Evolutionary conservation across 1,284 basidiomycete species (phyloP).

Genomic region (Moesziomyces antarcticus): DNA sequence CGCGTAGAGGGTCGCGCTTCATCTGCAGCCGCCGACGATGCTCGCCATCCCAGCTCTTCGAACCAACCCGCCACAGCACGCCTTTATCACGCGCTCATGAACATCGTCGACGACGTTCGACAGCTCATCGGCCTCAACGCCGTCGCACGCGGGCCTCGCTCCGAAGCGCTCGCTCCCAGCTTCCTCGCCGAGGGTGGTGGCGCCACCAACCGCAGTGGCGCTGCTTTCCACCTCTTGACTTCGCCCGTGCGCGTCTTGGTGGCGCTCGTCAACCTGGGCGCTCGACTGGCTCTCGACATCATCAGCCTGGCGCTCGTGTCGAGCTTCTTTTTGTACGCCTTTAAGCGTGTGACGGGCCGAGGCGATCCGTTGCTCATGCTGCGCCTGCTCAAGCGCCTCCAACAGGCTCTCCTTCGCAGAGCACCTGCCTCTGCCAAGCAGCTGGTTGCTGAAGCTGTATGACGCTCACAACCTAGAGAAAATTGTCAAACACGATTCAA

Average conservation of each 20-base stretch:
- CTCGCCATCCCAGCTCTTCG: constrained; percentile 9
- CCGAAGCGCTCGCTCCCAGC: constrained; percentile 41
- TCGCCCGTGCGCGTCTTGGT: constrained; percentile 39
- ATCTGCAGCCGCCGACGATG: constrained; percentile 20
- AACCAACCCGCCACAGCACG: constrained; percentile 11
- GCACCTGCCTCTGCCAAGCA: constrained; percentile 28
- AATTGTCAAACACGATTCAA: neutral
- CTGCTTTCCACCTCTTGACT: constrained; percentile 30
- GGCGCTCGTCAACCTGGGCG: constrained; percentile 52
- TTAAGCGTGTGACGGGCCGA: constrained; percentile 54
- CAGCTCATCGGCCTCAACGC: constrained; percentile 35
- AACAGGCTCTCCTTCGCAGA: constrained; percentile 27
- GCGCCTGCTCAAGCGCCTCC: constrained; percentile 34
- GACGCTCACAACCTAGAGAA: constrained; percentile 1
- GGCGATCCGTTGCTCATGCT: constrained; percentile 60
- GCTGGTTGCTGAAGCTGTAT: constrained; percentile 24
- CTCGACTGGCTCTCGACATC: constrained; percentile 58
- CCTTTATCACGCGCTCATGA: constrained; percentile 30
- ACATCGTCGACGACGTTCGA: constrained; percentile 35
- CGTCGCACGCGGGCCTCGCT: constrained; percentile 16
- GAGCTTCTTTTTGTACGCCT: constrained; percentile 46
- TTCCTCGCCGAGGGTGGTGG: constrained; percentile 35
- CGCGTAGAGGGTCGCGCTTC: constrained; percentile 52
- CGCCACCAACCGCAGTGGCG: constrained; percentile 11
- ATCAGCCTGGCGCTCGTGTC: constrained; percentile 56